Base-by-base conservation (phyloP, 306 rosid genomes). In the Lathyrus aphaca region DNA sequence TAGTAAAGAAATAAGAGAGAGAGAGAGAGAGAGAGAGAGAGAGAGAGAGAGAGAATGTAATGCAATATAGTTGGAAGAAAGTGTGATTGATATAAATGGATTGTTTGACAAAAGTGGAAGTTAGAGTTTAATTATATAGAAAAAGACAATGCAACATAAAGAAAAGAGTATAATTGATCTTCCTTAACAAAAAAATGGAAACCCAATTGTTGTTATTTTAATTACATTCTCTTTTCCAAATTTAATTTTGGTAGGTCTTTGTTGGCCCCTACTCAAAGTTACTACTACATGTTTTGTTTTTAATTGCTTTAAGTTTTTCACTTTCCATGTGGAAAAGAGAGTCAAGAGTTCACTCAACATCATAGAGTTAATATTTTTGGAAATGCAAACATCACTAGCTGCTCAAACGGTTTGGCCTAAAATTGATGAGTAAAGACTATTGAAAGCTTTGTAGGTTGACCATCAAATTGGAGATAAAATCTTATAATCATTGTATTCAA, bases 121-220 rank as follows among this genome's bases (percentile, higher is more conserved):
- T 63, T 19, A 63, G 17, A 18, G 68, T 63, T 63, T 63, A 63
- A 63, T 63, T 42, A 19, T 18, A 63, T 42, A 63, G 68, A 63
- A 63, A 13, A 42, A 63, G 68, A 63, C 35, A 42, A 63, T 42
- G 68, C 50, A 63, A 13, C 53, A 63, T 6, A 21, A 1, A 40
- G 68, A 39, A 63, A 0, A 13, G 13, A 35, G 68, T 13, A 63
- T 45, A 63, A 19, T 63, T 42, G 68, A 63, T 63, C 68, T 42
- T 63, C 68, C 21, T 63, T 42, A 10, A 63, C 68, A 63, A 63
- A 63, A 63, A 63, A 40, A 63, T 63, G 53, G 68, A 63, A 63
- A 63, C 68, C 19, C 25, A 63, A 12, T 63, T 63, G 23, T 63
- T 63, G 37, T 63, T 63, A 37, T 21, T 13, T 63, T 23, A 19